phyloP scores from a whole-genome alignment of 495 filamentous ascomycete genomes.

The Trichoderma orchidacearum region DNA sequence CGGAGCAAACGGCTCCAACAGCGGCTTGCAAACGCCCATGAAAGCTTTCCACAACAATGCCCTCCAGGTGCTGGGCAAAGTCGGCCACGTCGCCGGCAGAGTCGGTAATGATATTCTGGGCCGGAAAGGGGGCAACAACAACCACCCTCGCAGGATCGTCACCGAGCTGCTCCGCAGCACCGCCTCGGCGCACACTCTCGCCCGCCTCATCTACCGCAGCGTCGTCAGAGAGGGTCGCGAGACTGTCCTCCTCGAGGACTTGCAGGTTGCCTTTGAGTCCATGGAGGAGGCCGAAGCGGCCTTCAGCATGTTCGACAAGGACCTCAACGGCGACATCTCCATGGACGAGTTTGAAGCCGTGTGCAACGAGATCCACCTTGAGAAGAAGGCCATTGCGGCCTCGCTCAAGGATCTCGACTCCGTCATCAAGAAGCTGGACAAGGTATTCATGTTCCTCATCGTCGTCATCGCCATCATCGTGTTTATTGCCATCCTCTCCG shows the following conservation, averaged over 20 bases:
- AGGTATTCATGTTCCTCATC: slow-evolving; percentile 79
- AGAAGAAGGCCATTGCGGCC: slow-evolving; percentile 89
- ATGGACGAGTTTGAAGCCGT: slow-evolving; percentile 91
- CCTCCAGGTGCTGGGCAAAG: slow-evolving; percentile 56
- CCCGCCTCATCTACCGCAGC: slow-evolving; percentile 83
- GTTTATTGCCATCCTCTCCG: slow-evolving; percentile 78
- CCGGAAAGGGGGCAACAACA: slow-evolving; percentile 54
- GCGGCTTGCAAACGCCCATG: slow-evolving; percentile 61
- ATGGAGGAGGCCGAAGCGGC: slow-evolving; percentile 83
- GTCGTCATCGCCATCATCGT: slow-evolving; percentile 66
- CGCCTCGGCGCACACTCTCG: slow-evolving; percentile 68
- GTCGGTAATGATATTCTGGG: slow-evolving; percentile 95
- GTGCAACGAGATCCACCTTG: slow-evolving; percentile 86
- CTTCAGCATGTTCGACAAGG: slow-evolving; percentile 89
- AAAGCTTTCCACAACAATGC: slow-evolving; percentile 56
- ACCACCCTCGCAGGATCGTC: slow-evolving; percentile 76
- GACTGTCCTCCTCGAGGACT: slow-evolving; percentile 60
- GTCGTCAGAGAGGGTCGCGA: slow-evolving; percentile 64
- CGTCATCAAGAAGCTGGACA: slow-evolving; percentile 82
- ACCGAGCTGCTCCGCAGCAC: slow-evolving; percentile 62
- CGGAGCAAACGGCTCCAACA: slow-evolving; percentile 15
- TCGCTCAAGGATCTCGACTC: slow-evolving; percentile 92
- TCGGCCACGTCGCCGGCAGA: slow-evolving; percentile 78
- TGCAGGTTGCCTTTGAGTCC: slow-evolving; percentile 69
- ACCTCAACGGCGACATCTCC: slow-evolving; percentile 92